A percentile compares a stretch with the other conserved stretches of the same genome.
These are phyloP conservation scores for Stentor coeruleus DNA, from an alignment of 73 alveolate genomes.

Conservation along the genomic window DNA sequence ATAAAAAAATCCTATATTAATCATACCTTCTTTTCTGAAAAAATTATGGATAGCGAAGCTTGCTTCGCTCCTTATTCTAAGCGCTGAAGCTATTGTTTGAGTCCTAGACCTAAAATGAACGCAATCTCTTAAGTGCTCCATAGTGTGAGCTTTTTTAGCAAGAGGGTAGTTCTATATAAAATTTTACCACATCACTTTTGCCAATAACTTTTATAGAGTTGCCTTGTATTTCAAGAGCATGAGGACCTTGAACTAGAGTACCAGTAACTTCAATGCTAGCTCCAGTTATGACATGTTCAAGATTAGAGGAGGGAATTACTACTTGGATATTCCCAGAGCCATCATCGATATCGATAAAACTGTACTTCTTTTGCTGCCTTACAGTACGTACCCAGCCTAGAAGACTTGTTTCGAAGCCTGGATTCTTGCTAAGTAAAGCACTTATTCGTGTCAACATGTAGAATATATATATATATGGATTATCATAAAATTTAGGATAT, in stretches of 20 bases:
- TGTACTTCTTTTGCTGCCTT: not conserved
- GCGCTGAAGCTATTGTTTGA: constrained; percentile 68
- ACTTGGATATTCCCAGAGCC: not conserved
- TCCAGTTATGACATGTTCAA: not conserved
- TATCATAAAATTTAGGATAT: too few species aligned
- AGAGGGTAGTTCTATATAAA: constrained; percentile 69
- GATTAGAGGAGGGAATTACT: not conserved
- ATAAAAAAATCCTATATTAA: constrained; percentile 69
- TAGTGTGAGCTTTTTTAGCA: constrained; percentile 67
- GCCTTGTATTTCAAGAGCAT: constrained; percentile 31
- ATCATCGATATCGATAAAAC: not conserved
- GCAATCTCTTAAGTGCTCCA: constrained; percentile 79
- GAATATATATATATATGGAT: too few species aligned
- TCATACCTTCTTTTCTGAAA: constrained; percentile 43
- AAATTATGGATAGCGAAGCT: constrained; percentile 80
- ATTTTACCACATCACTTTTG: constrained; percentile 51
- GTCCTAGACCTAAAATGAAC: constrained; percentile 91
- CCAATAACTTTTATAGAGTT: constrained; percentile 62
- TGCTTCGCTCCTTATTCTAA: constrained; percentile 77
- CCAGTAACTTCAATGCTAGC: not conserved
- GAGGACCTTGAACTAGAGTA: not conserved
- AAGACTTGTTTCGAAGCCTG: not conserved
- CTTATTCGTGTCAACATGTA: not conserved
- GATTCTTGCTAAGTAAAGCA: not conserved
- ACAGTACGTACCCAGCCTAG: not conserved